These are phyloP conservation scores for Scheffersomyces segobiensis DNA, from an alignment of 1,139 yeast species.

Conservation along the genomic window DNA sequence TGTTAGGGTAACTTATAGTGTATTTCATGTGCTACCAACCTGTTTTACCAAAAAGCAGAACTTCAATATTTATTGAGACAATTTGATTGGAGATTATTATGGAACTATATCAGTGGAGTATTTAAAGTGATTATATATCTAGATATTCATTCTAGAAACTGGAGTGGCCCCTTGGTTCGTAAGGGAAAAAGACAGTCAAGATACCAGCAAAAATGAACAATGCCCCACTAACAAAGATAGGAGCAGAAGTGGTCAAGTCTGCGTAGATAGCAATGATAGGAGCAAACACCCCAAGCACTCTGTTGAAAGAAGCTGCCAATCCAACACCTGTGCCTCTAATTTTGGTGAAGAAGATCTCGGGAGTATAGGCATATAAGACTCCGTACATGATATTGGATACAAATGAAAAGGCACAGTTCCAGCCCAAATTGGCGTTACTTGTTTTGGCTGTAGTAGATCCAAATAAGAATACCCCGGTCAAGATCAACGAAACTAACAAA, in stretches of 20 bases:
- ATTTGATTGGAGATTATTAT: too few species aligned
- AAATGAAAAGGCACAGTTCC: conserved; percentile 46
- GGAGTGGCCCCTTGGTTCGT: conserved; percentile 32
- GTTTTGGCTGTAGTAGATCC: conserved; percentile 44
- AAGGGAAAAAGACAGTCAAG: conserved; percentile 38
- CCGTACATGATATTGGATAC: conserved; percentile 46
- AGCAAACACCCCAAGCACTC: conserved; percentile 45
- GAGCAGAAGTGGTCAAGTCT: conserved; percentile 42
- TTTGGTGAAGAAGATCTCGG: conserved; percentile 42
- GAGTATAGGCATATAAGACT: conserved; percentile 47
- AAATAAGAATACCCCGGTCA: conserved; percentile 42
- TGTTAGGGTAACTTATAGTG: too few species aligned
- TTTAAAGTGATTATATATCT: not conserved
- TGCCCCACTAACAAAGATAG: conserved; percentile 46
- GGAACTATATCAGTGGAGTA: too few species aligned
- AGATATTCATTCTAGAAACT: conserved; percentile 7
- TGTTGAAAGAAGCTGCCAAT: conserved; percentile 41
- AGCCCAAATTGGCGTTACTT: conserved; percentile 40
- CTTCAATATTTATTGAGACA: too few species aligned
- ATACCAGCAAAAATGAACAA: conserved; percentile 37
- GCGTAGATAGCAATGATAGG: conserved; percentile 48
- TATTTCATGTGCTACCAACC: too few species aligned
- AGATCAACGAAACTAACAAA: conserved; percentile 28
- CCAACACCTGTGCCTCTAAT: conserved; percentile 48
- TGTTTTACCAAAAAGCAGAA: too few species aligned